These are phyloP conservation scores for Ceratocystis cacaofunesta DNA, from an alignment of 2,329 filamentous ascomycete genomes.

Conservation along the genomic window DNA sequence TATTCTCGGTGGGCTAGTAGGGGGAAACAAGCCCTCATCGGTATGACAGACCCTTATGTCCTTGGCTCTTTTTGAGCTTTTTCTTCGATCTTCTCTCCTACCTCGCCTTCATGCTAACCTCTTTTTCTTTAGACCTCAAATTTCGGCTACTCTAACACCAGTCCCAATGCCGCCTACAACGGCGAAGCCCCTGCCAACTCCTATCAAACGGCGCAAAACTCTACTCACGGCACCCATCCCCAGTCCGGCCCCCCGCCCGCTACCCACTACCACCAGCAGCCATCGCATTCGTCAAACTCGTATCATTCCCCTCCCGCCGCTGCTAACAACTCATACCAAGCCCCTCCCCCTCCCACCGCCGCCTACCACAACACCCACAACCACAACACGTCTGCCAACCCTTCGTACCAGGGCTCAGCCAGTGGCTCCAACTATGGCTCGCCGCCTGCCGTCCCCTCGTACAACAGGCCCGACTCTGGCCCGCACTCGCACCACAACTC, in stretches of 20 bases:
- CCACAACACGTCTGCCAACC: constrained; percentile 5
- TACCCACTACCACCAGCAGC: constrained; percentile 10
- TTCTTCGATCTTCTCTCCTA: neutral
- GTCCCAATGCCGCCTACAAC: constrained; percentile 40
- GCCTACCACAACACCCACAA: constrained; percentile 8
- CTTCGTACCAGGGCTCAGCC: constrained; percentile 19
- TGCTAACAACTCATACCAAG: constrained; percentile 7
- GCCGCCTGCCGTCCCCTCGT: constrained; percentile 18
- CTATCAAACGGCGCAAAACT: constrained; percentile 31
- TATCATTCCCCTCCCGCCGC: constrained; percentile 24
- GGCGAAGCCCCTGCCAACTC: constrained; percentile 48
- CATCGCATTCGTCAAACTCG: constrained; percentile 19
- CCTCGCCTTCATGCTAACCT: constrained; percentile 4
- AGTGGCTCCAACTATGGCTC: constrained; percentile 21
- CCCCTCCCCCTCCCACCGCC: neutral
- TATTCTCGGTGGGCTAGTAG: constrained; percentile 41
- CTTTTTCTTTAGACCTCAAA: constrained; percentile 33
- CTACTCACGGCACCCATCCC: constrained; percentile 13
- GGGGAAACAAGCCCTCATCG: constrained; percentile 31
- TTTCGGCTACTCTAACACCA: constrained; percentile 49
- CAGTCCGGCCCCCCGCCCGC: constrained; percentile 9
- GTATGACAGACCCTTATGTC: neutral
- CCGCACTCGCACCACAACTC: constrained; percentile 18
- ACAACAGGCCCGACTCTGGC: constrained; percentile 15
- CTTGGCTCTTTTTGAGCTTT: neutral